phyloP scores from a whole-genome alignment of 345 rosid genomes.

The Eucalyptus erythrocorys region DNA sequence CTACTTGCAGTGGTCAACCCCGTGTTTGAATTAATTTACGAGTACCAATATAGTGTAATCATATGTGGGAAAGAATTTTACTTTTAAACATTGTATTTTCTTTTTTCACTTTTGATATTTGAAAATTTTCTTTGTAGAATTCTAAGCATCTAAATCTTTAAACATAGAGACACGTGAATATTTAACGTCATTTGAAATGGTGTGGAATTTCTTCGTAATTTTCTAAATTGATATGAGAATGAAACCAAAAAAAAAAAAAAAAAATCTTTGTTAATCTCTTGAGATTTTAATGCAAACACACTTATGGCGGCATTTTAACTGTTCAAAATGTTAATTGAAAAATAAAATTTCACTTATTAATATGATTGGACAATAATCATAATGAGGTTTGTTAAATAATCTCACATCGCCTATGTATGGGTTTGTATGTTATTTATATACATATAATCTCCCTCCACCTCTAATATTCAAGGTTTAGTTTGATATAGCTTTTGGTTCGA shows the following conservation, averaged over 20 bases:
- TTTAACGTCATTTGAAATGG: background rate
- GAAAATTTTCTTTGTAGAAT: background rate
- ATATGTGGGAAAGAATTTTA: background rate
- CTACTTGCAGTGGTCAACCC: background rate
- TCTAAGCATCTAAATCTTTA: background rate
- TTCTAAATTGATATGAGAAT: background rate
- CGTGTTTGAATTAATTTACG: background rate
- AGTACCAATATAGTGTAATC: background rate
- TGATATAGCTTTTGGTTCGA: background rate
- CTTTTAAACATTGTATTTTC: background rate
- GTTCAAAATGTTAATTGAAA: background rate
- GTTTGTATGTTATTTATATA: background rate
- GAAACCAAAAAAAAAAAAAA: background rate
- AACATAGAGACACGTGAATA: background rate
- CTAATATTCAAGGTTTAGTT: background rate
- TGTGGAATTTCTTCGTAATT: background rate
- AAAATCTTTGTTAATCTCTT: background rate
- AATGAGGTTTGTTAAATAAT: background rate
- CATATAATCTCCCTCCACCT: background rate
- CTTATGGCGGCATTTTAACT: background rate
- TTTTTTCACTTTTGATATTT: background rate
- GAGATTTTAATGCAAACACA: background rate
- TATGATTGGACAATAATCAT: background rate
- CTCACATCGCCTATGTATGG: rapidly evolving
- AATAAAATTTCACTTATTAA: background rate